These are phyloP conservation scores for Phaeosphaeria sp. DNA, from an alignment of 2,329 filamentous ascomycete species.

Conservation along the genomic window DNA sequence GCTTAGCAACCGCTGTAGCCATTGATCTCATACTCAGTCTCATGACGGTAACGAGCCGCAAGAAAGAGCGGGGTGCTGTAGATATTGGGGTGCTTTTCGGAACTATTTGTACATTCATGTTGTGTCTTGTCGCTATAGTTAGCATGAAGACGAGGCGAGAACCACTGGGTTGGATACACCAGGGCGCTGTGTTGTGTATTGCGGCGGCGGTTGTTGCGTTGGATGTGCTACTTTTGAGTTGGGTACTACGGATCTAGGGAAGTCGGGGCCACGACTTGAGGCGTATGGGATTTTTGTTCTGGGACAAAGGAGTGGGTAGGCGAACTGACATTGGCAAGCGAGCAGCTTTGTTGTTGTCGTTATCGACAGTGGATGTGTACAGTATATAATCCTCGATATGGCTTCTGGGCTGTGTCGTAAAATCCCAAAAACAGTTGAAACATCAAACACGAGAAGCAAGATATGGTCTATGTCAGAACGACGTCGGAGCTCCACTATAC, in stretches of 20 bases:
- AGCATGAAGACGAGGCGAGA: constrained; percentile 42
- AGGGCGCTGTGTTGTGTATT: constrained; percentile 33
- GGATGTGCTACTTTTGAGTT: constrained; percentile 39
- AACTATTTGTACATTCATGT: constrained; percentile 67
- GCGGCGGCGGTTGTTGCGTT: constrained; percentile 32
- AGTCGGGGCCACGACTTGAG: not conserved
- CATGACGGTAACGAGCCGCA: constrained; percentile 71
- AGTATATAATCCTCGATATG: not conserved
- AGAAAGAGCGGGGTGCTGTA: constrained; percentile 72
- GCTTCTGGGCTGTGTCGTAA: not conserved
- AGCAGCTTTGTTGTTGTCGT: not conserved
- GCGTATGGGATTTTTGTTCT: not conserved
- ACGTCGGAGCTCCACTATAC: constrained; percentile 4
- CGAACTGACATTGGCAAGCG: not conserved
- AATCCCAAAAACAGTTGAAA: constrained; percentile 1
- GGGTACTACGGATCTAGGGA: constrained; percentile 21
- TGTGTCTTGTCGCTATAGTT: constrained; percentile 36
- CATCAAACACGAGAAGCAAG: constrained; percentile 6
- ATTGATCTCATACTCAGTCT: constrained; percentile 70
- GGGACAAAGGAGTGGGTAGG: not conserved
- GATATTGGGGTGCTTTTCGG: constrained; percentile 75
- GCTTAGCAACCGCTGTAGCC: constrained; percentile 64
- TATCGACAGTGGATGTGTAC: not conserved
- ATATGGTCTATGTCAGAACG: constrained; percentile 7
- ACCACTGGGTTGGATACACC: constrained; percentile 40